These are phyloP conservation scores for Cucumis melo DNA, from an alignment of 306 rosid species.

Conservation along the genomic window DNA sequence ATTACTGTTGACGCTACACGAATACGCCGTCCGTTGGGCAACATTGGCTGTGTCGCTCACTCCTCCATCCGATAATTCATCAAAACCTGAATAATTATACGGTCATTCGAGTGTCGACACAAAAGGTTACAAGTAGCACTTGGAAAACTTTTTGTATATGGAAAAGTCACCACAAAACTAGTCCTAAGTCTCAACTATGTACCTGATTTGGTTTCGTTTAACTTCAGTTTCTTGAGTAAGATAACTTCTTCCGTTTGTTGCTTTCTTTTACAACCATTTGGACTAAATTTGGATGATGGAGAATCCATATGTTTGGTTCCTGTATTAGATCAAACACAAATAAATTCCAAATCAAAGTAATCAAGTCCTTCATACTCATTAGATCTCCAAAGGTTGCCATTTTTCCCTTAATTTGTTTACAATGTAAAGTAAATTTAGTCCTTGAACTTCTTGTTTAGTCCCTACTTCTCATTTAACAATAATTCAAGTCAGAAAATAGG, in stretches of 20 bases:
- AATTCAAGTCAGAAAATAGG: neutral
- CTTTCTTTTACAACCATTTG: slow-evolving; percentile 46
- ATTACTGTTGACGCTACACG: slow-evolving; percentile 34
- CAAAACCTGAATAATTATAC: neutral
- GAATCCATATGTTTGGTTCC: slow-evolving; percentile 3
- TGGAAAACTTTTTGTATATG: neutral
- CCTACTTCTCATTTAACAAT: neutral
- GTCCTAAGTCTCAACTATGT: neutral
- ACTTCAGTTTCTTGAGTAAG: slow-evolving; percentile 50
- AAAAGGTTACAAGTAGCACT: neutral
- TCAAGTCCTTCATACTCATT: no score
- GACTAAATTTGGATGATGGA: slow-evolving; percentile 5
- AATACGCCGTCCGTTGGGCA: slow-evolving; percentile 12
- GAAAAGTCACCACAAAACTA: neutral
- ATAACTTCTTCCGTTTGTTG: slow-evolving; percentile 29
- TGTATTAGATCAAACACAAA: neutral
- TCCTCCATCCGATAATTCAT: slow-evolving; percentile 16
- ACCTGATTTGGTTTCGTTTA: slow-evolving; percentile 43
- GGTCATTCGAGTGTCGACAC: neutral
- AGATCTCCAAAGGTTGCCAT: no score
- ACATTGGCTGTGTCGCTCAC: slow-evolving; percentile 7
- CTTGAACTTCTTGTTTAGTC: neutral
- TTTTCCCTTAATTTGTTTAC: no score
- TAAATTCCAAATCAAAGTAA: neutral
- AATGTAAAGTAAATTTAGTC: no score